Percentiles rank a stretch among this genome's conserved stretches.
Conservation (phyloP, 805 yeast species). For the Yamadazyma ubonensis region DNA sequence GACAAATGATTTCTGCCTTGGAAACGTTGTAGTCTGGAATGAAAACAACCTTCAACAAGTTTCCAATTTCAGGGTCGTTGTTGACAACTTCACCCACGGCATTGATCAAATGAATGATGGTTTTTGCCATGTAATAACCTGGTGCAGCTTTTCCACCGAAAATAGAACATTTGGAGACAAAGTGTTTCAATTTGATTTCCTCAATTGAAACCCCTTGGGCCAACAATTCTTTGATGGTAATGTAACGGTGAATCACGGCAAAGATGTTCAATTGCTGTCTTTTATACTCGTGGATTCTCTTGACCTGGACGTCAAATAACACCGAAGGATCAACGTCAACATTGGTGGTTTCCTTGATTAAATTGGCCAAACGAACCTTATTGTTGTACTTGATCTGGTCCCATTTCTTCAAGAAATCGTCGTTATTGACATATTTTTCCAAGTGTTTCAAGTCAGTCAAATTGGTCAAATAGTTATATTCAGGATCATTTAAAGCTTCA, state of each 20-base stretch:
- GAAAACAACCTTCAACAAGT: conserved; percentile 79
- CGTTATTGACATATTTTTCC: conserved; percentile 66
- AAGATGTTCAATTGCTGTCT: conserved; percentile 92
- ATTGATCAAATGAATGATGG: conserved; percentile 81
- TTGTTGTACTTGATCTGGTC: conserved; percentile 64
- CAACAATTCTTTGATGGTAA: conserved; percentile 68
- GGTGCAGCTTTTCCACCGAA: conserved; percentile 98
- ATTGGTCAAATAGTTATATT: conserved; percentile 64
- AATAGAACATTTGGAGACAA: conserved; percentile 72
- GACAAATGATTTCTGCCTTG: conserved; percentile 86
- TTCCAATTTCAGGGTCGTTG: conserved; percentile 70
- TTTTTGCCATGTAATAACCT: conserved; percentile 95
- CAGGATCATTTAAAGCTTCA: conserved; percentile 62
- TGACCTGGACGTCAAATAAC: conserved; percentile 87
- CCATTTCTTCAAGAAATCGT: conserved; percentile 69
- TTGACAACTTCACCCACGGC: conserved; percentile 79
- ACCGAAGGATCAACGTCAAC: conserved; percentile 69
- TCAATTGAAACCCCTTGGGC: conserved; percentile 43
- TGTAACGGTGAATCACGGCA: conserved; percentile 82
- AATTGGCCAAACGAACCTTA: conserved; percentile 62
- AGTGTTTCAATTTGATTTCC: conserved; percentile 57
- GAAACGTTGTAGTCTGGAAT: conserved; percentile 93
- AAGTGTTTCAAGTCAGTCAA: conserved; percentile 65
- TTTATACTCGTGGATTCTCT: conserved; percentile 93
- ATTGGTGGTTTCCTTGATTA: conserved; percentile 64